Conservation (phyloP, 2,329 filamentous ascomycete species). For the Ceratocystiopsis sp. region DNA sequence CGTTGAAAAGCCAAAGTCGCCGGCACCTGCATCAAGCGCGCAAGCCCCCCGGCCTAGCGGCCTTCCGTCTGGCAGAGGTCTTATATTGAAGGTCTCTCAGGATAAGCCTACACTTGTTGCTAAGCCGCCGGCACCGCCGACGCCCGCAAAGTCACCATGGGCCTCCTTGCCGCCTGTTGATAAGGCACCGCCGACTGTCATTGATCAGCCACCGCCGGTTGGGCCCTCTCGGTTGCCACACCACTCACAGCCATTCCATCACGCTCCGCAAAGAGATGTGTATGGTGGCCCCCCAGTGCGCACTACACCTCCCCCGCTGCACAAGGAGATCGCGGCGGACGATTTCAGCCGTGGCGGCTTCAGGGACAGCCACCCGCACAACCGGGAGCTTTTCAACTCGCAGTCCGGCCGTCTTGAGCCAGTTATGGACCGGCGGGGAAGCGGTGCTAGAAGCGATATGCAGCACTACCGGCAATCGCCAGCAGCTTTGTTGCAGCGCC, state of each 20-base stretch:
- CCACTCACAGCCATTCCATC: constrained; percentile 2
- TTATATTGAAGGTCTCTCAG: constrained; percentile 48
- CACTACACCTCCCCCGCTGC: constrained; percentile 25
- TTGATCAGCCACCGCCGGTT: constrained; percentile 30
- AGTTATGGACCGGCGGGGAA: constrained; percentile 59
- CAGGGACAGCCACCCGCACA: constrained; percentile 50
- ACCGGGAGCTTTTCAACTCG: constrained; percentile 82
- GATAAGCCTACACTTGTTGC: constrained; percentile 59
- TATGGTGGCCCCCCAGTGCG: constrained; percentile 18
- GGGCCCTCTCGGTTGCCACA: background rate
- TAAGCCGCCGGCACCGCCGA: constrained; percentile 49
- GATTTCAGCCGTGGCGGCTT: constrained; percentile 77
- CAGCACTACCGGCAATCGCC: constrained; percentile 45
- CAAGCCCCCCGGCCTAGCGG: constrained; percentile 27
- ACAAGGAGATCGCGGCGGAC: constrained; percentile 82
- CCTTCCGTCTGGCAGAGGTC: constrained; percentile 37
- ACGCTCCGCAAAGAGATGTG: constrained; percentile 31
- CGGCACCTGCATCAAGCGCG: constrained; percentile 19
- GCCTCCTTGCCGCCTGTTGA: constrained; percentile 73
- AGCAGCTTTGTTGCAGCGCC: constrained; percentile 55
- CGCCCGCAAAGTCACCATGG: constrained; percentile 81
- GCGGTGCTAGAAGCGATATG: constrained; percentile 44
- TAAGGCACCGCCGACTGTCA: constrained; percentile 51
- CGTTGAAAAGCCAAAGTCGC: constrained; percentile 28
- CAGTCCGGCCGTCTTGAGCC: constrained; percentile 87